Evolutionary conservation across 2,329 filamentous ascomycete species (phyloP).

Genomic region (Pseudopithomyces chartarum): DNA sequence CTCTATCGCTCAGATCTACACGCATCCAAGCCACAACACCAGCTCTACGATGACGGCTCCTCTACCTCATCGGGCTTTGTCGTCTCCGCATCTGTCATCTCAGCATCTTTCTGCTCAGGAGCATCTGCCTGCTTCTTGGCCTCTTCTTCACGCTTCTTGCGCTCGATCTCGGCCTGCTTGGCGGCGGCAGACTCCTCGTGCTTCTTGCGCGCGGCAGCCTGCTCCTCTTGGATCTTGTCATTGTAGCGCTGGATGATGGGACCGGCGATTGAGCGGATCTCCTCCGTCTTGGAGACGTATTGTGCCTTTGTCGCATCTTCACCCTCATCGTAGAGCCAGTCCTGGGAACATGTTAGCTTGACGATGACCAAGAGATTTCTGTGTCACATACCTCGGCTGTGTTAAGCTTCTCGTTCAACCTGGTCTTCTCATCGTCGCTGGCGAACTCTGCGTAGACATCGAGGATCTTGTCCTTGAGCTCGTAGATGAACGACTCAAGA

Average conservation of each 20-base stretch:
- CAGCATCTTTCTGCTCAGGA: constrained; percentile 50
- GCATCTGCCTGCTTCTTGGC: constrained; percentile 61
- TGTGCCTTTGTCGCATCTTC: constrained; percentile 92
- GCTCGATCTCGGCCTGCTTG: constrained; percentile 70
- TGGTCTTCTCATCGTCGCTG: constrained; percentile 89
- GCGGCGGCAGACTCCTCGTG: constrained; percentile 70
- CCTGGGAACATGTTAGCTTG: constrained; percentile 58
- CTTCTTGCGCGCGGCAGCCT: constrained; percentile 69
- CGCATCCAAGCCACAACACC: neutral
- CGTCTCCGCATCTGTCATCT: constrained; percentile 65
- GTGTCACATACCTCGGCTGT: constrained; percentile 74
- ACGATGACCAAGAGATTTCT: neutral
- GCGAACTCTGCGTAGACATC: constrained; percentile 88
- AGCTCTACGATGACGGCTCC: constrained; percentile 33
- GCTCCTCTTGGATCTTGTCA: constrained; percentile 89
- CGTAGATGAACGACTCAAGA: constrained; percentile 96
- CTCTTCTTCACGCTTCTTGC: constrained; percentile 78
- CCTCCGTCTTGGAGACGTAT: constrained; percentile 94
- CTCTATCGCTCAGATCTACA: constrained; percentile 4
- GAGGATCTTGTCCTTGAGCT: constrained; percentile 92
- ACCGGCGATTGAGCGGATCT: constrained; percentile 87
- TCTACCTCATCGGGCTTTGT: constrained; percentile 47
- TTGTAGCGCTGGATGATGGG: constrained; percentile 94
- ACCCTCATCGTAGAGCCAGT: constrained; percentile 98
- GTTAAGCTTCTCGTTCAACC: constrained; percentile 82